Conservation (phyloP, 1,284 basidiomycete genomes). For the Mrakiaceae sp. region DNA sequence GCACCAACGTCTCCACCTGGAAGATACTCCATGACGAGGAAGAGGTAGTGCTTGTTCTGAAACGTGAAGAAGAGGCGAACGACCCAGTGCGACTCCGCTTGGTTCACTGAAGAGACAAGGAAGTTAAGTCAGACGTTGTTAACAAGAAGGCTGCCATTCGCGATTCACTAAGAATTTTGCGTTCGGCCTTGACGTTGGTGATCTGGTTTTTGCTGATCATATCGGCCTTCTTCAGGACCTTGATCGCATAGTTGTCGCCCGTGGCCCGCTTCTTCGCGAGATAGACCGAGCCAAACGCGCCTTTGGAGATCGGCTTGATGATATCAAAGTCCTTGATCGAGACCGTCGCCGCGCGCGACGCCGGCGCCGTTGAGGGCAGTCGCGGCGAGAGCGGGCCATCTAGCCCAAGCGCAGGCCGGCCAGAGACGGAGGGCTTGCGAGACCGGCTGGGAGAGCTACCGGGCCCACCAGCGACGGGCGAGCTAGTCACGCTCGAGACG, state of each 20-base stretch:
- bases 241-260: slow-evolving; percentile 98
- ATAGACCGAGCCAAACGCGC: slow-evolving; percentile 97
- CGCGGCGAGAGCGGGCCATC: slow-evolving; percentile 72
- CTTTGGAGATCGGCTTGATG: slow-evolving; percentile 98
- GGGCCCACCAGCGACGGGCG: not conserved
- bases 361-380: slow-evolving; percentile 61
- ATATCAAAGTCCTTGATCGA: slow-evolving; percentile 99
- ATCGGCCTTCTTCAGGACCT: slow-evolving; percentile 97
- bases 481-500: too few species aligned
- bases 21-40: slow-evolving; percentile 96
- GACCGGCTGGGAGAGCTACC: not conserved
- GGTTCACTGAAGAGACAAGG: slow-evolving; percentile 41
- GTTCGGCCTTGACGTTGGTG: slow-evolving; percentile 98
- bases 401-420: slow-evolving; percentile 13
- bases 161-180: slow-evolving; percentile 70
- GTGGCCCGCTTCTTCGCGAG: slow-evolving; percentile 96
- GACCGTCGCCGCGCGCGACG: slow-evolving; percentile 67
- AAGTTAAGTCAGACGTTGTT: too few species aligned
- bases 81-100: slow-evolving; percentile 98
- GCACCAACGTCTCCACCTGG: slow-evolving; percentile 97
- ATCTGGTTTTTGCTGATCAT: slow-evolving; percentile 99
- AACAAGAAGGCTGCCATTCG: slow-evolving; percentile 37
- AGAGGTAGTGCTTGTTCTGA: slow-evolving; percentile 90
- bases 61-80: slow-evolving; percentile 98
- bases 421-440: slow-evolving; percentile 4